phyloP scores from a whole-genome alignment of 768 basidiomycete species.

The Mycena rebaudengoi region DNA sequence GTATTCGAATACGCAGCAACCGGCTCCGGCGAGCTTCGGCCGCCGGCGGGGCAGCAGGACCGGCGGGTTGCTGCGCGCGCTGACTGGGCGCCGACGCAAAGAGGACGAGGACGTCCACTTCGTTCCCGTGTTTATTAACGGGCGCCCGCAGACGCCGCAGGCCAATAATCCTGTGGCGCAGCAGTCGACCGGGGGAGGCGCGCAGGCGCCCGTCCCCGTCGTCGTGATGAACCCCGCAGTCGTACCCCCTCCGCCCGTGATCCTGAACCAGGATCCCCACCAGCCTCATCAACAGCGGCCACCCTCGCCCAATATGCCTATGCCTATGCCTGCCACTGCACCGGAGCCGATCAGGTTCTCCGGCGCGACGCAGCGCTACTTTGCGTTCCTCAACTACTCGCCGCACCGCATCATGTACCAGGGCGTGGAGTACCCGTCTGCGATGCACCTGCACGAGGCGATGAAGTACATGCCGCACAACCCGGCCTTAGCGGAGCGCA shows the following conservation, averaged over 20 bases:
- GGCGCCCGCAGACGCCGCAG: constrained; percentile 7
- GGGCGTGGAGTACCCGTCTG: constrained; percentile 68
- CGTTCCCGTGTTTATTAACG: constrained; percentile 28
- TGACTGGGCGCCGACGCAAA: constrained; percentile 19
- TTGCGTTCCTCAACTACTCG: constrained; percentile 73
- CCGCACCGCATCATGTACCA: constrained; percentile 66
- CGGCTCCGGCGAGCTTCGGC: constrained; percentile 16
- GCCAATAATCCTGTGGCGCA: constrained; percentile 1
- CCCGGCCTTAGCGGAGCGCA: constrained; percentile 63
- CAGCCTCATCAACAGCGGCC: constrained; percentile 2
- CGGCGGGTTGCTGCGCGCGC: constrained; percentile 21
- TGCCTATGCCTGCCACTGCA: constrained; percentile 7
- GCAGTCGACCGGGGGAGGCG: constrained; percentile 1
- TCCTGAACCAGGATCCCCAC: not conserved
- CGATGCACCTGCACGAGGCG: constrained; percentile 80
- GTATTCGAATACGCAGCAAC: constrained; percentile 35
- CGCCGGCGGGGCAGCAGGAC: constrained; percentile 19
- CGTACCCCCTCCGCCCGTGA: not conserved
- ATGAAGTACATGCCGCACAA: constrained; percentile 66
- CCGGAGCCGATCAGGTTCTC: constrained; percentile 15
- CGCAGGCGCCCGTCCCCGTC: constrained; percentile 12
- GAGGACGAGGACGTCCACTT: constrained; percentile 26
- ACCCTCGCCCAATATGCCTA: not conserved
- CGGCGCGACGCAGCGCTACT: constrained; percentile 32
- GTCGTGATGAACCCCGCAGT: not conserved